Evolutionary conservation across 352 stramenopile species (phyloP), one percentile per base, ranked within the genome.

Genomic region (Bremia lactucae): DNA sequence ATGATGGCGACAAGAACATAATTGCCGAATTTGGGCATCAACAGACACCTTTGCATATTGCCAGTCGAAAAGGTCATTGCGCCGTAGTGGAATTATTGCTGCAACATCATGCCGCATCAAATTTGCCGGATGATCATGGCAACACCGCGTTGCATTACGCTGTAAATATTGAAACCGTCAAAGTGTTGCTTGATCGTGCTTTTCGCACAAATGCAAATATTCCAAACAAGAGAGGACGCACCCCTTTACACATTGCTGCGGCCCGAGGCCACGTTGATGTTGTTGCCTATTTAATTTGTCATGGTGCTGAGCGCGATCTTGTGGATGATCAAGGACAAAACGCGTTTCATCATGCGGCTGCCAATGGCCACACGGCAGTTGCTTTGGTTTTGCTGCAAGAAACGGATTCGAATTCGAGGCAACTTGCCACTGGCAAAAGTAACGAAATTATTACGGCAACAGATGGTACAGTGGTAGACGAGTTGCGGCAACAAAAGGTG

Each of bases 291-390:
- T 56, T 92, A 6, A 70, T 89, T 14, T 72, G 62, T 9, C 63
- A 86, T 49, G 68, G 69, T 28, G 75, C 74, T 2, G 63, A 90
- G 23, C 72, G 83, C 45, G 67, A 82, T 31, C 71, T 80, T 37
- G 44, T 90, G 1, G 80, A 92, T 40, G 80, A 92, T 29, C 74
- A 92, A 65, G 80, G 80, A 1, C 80, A 92, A 37, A 89, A 62
- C 7, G 74, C 80, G 3, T 90, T 92, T 44, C 75, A 90, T 31
- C 58, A 87, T 19, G 80, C 80, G 11, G 72, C 80, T 42, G 77
- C 75, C 7, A 83, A 87, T 40, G 80, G 80, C 2, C 74, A 92
- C 39, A 88, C 73, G 14, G 55, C 71, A 0, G 80, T 90, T 2
- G 71, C 72, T 9, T 59, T 88, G 5, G 62, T 88, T 29, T 41